Percentiles rank a stretch among this genome's conserved stretches.
Evolutionary conservation across 495 filamentous ascomycete genomes (phyloP).

Genomic region (Penicillium subrubescens): DNA sequence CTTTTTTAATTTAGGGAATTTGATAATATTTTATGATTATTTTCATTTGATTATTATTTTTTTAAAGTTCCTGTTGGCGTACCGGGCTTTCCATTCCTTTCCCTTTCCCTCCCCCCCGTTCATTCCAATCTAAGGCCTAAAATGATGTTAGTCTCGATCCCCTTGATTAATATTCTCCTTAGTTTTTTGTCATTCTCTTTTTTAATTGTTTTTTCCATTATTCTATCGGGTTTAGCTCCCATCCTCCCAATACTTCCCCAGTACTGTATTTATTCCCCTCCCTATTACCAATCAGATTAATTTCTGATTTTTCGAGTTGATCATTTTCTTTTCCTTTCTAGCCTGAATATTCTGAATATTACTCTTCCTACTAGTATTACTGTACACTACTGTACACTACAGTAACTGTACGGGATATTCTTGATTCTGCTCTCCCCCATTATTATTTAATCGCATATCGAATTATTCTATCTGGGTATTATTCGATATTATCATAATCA

Average conservation of each 20-base stretch:
- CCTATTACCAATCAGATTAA: neutral
- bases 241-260: neutral
- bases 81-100: conserved; percentile 6
- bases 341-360: neutral
- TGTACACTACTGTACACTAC: too few relatives aligned
- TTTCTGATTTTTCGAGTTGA: neutral
- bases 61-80: conserved; percentile 15
- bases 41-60: conserved; percentile 18
- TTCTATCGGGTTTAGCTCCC: neutral
- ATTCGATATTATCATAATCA: neutral
- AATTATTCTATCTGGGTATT: too few relatives aligned
- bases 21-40: conserved; percentile 6
- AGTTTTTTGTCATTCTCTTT: neutral
- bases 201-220: neutral
- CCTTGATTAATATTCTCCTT: conserved; percentile 15
- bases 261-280: neutral
- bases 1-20: conserved; percentile 17
- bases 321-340: neutral
- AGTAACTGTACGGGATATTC: neutral
- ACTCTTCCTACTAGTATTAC: too few relatives aligned
- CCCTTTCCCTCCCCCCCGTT: conserved; percentile 17
- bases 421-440: neutral
- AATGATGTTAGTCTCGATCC: conserved; percentile 33
- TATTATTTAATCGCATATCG: neutral
- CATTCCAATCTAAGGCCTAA: conserved; percentile 28